A percentile compares a stretch with the other conserved stretches of the same genome.
These are phyloP conservation scores for Aspergillus ustus DNA, from an alignment of 2,329 filamentous ascomycete species.

Conservation along the genomic window DNA sequence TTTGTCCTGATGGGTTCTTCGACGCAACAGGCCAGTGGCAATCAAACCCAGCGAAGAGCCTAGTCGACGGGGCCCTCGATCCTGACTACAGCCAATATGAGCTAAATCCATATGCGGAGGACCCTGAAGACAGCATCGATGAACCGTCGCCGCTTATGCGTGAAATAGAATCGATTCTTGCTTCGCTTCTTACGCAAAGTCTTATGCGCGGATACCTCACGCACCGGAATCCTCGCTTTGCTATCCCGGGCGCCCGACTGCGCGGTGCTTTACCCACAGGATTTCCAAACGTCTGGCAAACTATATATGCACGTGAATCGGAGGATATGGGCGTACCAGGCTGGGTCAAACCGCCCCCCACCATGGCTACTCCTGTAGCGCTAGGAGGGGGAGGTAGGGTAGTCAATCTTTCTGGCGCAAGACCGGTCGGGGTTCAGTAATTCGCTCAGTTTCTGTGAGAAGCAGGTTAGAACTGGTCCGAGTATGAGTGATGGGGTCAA, in stretches of 20 bases:
- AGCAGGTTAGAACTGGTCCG: not conserved
- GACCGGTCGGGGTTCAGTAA: conserved; percentile 51
- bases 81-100: conserved; percentile 47
- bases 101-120: conserved; percentile 62
- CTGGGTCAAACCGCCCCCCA: conserved; percentile 63
- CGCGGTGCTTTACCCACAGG: conserved; percentile 49
- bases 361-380: conserved; percentile 25
- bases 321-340: conserved; percentile 71
- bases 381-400: conserved; percentile 55
- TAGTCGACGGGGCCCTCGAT: conserved; percentile 35
- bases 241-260: conserved; percentile 71
- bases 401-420: conserved; percentile 61
- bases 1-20: conserved; percentile 41
- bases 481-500: not conserved
- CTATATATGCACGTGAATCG: conserved; percentile 65
- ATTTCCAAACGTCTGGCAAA: conserved; percentile 76
- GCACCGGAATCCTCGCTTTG: conserved; percentile 75
- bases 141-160: conserved; percentile 52
- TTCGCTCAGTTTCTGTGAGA: not conserved
- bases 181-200: conserved; percentile 77
- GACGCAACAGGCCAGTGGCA: conserved; percentile 36
- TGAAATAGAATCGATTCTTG: conserved; percentile 77
- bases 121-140: conserved; percentile 24
- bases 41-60: conserved; percentile 27
- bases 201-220: conserved; percentile 83